Base-by-base conservation (phyloP, 2,329 filamentous ascomycete species). In the Colletotrichum gloeosporioides region DNA sequence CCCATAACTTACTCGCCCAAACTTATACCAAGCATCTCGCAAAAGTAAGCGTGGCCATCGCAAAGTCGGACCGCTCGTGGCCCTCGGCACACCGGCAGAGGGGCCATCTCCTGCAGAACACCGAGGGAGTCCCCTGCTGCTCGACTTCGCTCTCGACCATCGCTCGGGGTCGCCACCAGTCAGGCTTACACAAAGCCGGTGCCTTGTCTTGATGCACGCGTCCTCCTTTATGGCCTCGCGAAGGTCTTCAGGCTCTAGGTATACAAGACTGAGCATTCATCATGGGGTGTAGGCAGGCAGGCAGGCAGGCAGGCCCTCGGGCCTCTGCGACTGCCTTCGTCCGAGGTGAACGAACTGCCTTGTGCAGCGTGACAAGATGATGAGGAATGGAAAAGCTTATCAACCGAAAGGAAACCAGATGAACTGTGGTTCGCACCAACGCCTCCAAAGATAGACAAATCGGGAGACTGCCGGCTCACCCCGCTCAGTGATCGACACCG, bases 401-500 rank as follows among this genome's bases (percentile, higher is more conserved):
- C 36, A 27, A 61, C 64, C 69, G 8, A 69, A 16, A 49, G 34
- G 27, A 63, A 27, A 65, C 27, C 64, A 69, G 74, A 76, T 25
- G 74, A 76, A 74, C 64, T 31, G 27, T 34, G n/a, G 39, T 59
- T 34, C 49, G 62, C 22, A 29, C 15, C n/a, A 25, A 49, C 39
- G 34, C 18, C 27, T 18, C 31, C 44, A n/a, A 61, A 34, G 25
- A 53, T n/a, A 53, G 44, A 53, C 73, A 67, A 75, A 72, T 72
- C 73, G 73, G 73, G 59, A 67, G 39, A n/a, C 32, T 62, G 39
- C 69, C 69, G 53, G 44, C 29, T 16, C 12, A 9, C 59, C 74
- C 32, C 44, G 29, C 44, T 36, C 27, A 57, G 27, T 64, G 63
- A 76, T 73, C 73, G 63, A 65, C 74, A n/a, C 65, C 74, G 70